Evolutionary conservation across 2,329 filamentous ascomycete genomes (phyloP).

Genomic region (Monascus ruber): DNA sequence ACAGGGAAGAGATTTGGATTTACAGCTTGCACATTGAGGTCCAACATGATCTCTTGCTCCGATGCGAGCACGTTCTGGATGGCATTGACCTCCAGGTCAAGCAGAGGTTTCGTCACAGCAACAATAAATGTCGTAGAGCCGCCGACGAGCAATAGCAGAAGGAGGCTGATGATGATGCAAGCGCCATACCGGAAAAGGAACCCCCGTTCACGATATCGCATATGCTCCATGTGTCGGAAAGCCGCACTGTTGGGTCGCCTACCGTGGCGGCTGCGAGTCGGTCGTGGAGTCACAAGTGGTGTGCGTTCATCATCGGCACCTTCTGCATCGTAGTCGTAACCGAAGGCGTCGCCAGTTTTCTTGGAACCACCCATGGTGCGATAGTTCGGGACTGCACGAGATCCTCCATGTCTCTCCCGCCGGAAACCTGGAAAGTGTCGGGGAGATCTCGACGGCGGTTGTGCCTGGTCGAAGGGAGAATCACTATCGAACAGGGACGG

Average conservation of each 20-base stretch:
- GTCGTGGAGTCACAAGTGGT: conserved; percentile 58
- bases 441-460: conserved; percentile 53
- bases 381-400: conserved; percentile 44
- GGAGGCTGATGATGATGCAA: conserved; percentile 70
- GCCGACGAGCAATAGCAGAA: conserved; percentile 71
- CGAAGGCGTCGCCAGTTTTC: conserved; percentile 52
- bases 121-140: conserved; percentile 81
- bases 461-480: conserved; percentile 55
- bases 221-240: conserved; percentile 61
- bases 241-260: conserved; percentile 47
- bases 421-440: conserved; percentile 45
- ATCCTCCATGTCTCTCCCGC: conserved; percentile 59
- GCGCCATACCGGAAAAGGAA: conserved; percentile 69
- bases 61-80: conserved; percentile 87
- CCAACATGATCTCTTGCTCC: conserved; percentile 90
- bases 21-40: conserved; percentile 73
- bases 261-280: conserved; percentile 45
- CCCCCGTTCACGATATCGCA: conserved; percentile 53
- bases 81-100: conserved; percentile 63
- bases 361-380: conserved; percentile 36
- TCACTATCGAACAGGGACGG: conserved; percentile 65
- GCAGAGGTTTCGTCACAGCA: conserved; percentile 78
- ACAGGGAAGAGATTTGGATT: conserved; percentile 92
- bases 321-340: conserved; percentile 73
- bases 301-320: conserved; percentile 80